Evolutionary conservation across 306 rosid species (phyloP).

Genomic region (Casuarina equisetifolia): DNA sequence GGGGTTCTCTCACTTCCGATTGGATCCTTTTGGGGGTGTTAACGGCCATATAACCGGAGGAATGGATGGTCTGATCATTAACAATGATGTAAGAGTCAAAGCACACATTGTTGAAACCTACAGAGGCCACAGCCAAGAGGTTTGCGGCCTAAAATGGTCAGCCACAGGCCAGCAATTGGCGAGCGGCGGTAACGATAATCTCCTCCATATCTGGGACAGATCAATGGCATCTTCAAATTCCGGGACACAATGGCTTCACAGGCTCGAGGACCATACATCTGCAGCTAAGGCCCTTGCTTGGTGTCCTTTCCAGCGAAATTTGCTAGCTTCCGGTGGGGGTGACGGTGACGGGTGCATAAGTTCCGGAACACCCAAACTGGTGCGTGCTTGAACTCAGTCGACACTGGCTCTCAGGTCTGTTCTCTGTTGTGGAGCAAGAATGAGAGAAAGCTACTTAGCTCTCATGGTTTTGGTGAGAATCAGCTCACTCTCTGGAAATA

Average conservation of each 20-base stretch:
- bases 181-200: slow-evolving; percentile 79
- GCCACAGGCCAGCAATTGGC: slow-evolving; percentile 74
- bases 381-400: slow-evolving; percentile 67
- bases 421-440: slow-evolving; percentile 75
- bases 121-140: slow-evolving; percentile 74
- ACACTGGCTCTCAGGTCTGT: slow-evolving; percentile 32
- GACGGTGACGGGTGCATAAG: slow-evolving; percentile 46
- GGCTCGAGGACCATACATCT: slow-evolving; percentile 52
- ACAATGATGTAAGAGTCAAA: slow-evolving; percentile 80
- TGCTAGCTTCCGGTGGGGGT: slow-evolving; percentile 55
- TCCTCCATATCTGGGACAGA: slow-evolving; percentile 67
- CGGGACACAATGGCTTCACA: slow-evolving; percentile 55
- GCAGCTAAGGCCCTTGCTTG: slow-evolving; percentile 67
- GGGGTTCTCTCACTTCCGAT: no score
- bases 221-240: slow-evolving; percentile 53
- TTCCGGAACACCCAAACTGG: slow-evolving; percentile 64
- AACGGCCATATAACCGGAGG: no score
- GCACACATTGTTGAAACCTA: slow-evolving; percentile 68
- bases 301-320: slow-evolving; percentile 76
- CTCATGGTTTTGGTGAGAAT: slow-evolving; percentile 74
- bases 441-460: slow-evolving; percentile 86
- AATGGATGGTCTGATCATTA: slow-evolving; percentile 64
- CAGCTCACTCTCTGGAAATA: slow-evolving; percentile 76
- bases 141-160: slow-evolving; percentile 86
- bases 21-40: no score